A percentile compares a stretch with the other conserved stretches of the same genome.
Conservation (phyloP, 2,329 filamentous ascomycete genomes). For the Sordariomycetes sp. region DNA sequence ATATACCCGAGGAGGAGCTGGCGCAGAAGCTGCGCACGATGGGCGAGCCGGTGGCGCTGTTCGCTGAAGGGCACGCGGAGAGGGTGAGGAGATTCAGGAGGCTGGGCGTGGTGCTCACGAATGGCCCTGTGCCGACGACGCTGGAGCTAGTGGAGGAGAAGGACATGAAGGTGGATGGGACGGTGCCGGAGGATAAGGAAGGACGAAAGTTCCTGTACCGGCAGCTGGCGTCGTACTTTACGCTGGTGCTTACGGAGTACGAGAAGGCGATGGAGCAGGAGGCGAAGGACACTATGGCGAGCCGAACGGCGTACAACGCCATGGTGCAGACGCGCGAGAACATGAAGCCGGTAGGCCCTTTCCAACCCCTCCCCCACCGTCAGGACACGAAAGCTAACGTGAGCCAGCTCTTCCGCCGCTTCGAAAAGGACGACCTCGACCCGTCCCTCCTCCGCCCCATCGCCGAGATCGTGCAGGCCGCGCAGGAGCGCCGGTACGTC, state of each 20-base stretch:
- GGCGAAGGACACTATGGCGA: conserved; percentile 56
- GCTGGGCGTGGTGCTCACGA: conserved; percentile 49
- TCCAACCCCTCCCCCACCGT: not conserved
- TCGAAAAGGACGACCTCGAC: conserved; percentile 73
- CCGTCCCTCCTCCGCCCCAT: conserved; percentile 71
- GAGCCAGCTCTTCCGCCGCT: conserved; percentile 64
- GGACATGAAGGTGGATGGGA: conserved; percentile 72
- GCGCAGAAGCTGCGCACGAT: conserved; percentile 56
- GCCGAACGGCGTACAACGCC: conserved; percentile 70
- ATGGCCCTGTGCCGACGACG: conserved; percentile 79
- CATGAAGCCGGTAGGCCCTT: conserved; percentile 57
- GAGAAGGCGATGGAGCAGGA: conserved; percentile 63
- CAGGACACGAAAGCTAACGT: conserved; percentile 5
- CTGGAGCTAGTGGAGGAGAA: conserved; percentile 70
- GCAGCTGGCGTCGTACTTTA: conserved; percentile 91
- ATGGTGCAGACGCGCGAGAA: conserved; percentile 84
- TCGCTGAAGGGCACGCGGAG: conserved; percentile 67
- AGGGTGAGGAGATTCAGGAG: conserved; percentile 62
- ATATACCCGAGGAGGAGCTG: conserved; percentile 64
- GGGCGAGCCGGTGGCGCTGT: conserved; percentile 63
- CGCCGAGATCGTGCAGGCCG: conserved; percentile 82
- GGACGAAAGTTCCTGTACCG: conserved; percentile 66
- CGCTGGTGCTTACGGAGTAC: conserved; percentile 89
- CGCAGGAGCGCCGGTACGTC: conserved; percentile 85
- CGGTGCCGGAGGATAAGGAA: conserved; percentile 51